Evolutionary conservation across 495 filamentous ascomycete species (phyloP), one percentile per base, ranked within the genome.

Genomic region (Tuber indicum): DNA sequence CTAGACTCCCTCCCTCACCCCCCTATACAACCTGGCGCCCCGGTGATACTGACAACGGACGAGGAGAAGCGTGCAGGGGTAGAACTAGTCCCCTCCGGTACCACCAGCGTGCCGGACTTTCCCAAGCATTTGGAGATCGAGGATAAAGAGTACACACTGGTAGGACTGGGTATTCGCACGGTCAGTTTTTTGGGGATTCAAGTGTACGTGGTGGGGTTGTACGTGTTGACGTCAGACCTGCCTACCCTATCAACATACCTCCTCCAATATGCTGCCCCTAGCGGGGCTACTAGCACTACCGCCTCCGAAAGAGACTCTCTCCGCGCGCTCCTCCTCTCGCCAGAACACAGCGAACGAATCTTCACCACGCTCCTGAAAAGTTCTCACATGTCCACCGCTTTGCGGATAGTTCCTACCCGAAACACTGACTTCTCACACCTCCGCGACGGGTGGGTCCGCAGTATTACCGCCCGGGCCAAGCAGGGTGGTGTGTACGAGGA

Each of bases 171-270:
- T 14, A 89, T 95, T 72, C 89, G 96, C 73, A 95, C 91, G 12
- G 96, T 99, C 32, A 94, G 91, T 52, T 97, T 98, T 83, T 84
- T 99, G 66, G 85, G 89, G n/a, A 92, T 99, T 42, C 90, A 97
- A 83, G 96, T 99, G 75, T 99, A 99, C 86, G 92, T 97, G 23
- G 92, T 97, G 0, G 96, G 96, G 10, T 86, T 96, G 78, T 99
- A 99, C 85, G 87, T 97, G 42, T 92, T 92, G 36, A 94, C 90
- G 6, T 84, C 89, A 49, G 93, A 97, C 81, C 90, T 98, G 75
- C 84, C 85, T 10, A 82, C 84, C 39, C 84, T 92, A 32, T 90
- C 91, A 82, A 84, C 84, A 73, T 85, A 86, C 42, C 85, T 92
- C 42, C 85, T 92, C 44, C 85, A 85, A 21, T 36, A 42, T 23